These are phyloP conservation scores for Neospora caninum DNA, from an alignment of 169 alveolate genomes.

Conservation along the genomic window DNA sequence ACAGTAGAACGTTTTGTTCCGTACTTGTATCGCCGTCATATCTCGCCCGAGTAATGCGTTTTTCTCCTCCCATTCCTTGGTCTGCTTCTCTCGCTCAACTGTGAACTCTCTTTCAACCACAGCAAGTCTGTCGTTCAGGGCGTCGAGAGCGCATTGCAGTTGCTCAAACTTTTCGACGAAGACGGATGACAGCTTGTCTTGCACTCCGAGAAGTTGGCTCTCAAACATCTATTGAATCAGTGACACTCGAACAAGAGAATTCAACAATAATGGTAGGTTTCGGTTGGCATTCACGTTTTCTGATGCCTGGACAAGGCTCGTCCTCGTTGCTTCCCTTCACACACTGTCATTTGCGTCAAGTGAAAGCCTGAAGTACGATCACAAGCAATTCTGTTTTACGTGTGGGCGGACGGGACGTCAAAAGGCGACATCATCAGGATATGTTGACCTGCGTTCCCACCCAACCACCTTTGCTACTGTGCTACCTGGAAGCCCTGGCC, in stretches of 20 bases:
- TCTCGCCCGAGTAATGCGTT: constrained; percentile 47
- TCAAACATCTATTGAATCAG: constrained; percentile 60
- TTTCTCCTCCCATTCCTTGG: constrained; percentile 60
- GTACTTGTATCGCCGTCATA: constrained; percentile 52
- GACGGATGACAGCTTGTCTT: constrained; percentile 61
- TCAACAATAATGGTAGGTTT: neutral
- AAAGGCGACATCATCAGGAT: no score
- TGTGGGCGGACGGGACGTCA: no score
- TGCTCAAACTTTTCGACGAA: constrained; percentile 62
- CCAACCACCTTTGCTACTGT: no score
- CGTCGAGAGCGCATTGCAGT: constrained; percentile 56
- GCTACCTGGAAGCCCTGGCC: no score
- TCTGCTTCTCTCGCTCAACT: constrained; percentile 55
- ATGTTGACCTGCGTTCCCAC: no score
- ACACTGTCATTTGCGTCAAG: no score
- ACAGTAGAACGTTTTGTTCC: neutral
- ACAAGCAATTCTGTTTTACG: no score
- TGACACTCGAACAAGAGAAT: neutral
- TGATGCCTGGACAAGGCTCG: neutral
- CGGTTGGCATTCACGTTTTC: neutral
- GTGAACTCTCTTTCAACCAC: constrained; percentile 68
- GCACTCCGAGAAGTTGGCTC: constrained; percentile 65
- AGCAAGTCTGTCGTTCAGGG: constrained; percentile 58
- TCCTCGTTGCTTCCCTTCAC: no score
- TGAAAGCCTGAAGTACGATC: no score